Base-by-base conservation (phyloP, 139 green algal genomes). In the Chlamydomonas applanata region DNA sequence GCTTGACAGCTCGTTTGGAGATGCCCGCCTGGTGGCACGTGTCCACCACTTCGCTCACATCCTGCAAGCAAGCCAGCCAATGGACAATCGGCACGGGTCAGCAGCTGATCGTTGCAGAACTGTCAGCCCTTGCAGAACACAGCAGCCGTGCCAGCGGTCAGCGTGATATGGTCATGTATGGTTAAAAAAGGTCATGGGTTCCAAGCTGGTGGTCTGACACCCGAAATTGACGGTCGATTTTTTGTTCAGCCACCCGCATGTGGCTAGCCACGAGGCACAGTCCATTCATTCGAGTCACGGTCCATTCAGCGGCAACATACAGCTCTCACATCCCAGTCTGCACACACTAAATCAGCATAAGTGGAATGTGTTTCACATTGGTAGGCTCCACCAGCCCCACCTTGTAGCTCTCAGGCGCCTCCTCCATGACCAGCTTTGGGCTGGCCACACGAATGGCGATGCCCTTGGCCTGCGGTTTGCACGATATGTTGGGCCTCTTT, bases 381-480 rank as follows among this genome's bases (percentile, higher is more conserved):
- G n/a, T 17, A 30, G 59, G 30, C 22, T n/a, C 19, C 11, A 44
- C n/a, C n/a, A n/a, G n/a, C 11, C 24, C 5, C 22, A 77, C 82
- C 85, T 97, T 97, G 83, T 97, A 97, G 36, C 72, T 89, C 82
- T 97, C 90, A 0, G 93, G 92, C 34, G 93, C 93, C 83, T 96
- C 91, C 77, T 96, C 91, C 88, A 95, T 94, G 20, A 95, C 91
- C 52, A 96, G 79, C 79, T 97, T 97, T 61, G 91, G 90, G 32
- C 76, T 90, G 34, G 91, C 92, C 34, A 95, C 91, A 9, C 72
- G 62, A 57, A 89, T 88, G 45, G 73, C 57, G 44, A 89, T 88
- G 45, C 83, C 83, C 71, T 88, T 87, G 59, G 77, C 68, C 68
- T 75, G 59, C n/a, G n/a, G n/a, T n/a, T n/a, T n/a, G n/a, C n/a